These are phyloP conservation scores for Akanthomyces uredinophilus DNA, from an alignment of 2,329 filamentous ascomycete genomes.

Conservation along the genomic window DNA sequence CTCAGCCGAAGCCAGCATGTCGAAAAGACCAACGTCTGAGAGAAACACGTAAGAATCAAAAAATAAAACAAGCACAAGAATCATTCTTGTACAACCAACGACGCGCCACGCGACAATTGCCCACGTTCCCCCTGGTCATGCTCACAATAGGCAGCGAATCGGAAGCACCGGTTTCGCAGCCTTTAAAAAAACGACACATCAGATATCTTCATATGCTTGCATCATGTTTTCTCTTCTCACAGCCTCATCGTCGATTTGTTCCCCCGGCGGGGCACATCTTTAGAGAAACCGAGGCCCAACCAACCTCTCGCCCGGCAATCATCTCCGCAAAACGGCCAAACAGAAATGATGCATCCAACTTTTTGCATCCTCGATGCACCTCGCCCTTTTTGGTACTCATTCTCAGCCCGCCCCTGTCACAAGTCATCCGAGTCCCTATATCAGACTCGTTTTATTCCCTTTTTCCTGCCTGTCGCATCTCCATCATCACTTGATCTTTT, in stretches of 20 bases:
- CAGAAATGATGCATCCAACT: slow-evolving; percentile 8
- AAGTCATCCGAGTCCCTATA: neutral
- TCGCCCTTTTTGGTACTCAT: neutral
- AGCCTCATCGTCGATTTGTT: neutral
- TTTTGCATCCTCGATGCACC: neutral
- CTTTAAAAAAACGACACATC: neutral
- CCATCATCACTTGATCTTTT: neutral
- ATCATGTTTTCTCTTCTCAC: neutral
- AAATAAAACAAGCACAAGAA: no score
- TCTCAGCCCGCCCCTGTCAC: neutral
- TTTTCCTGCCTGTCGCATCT: neutral
- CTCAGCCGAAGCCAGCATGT: no score
- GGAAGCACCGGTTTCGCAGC: neutral
- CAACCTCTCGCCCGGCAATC: neutral
- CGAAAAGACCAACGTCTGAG: no score
- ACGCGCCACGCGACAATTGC: neutral
- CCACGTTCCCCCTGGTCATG: neutral
- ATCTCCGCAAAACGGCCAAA: neutral
- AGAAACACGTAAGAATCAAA: no score
- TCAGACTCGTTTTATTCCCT: neutral
- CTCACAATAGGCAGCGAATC: neutral
- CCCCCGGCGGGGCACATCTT: neutral
- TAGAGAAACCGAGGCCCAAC: neutral
- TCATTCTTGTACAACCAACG: neutral
- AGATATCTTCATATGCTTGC: neutral